Base-by-base conservation (phyloP, 129 eudicot species). In the Artemisia argyi region DNA sequence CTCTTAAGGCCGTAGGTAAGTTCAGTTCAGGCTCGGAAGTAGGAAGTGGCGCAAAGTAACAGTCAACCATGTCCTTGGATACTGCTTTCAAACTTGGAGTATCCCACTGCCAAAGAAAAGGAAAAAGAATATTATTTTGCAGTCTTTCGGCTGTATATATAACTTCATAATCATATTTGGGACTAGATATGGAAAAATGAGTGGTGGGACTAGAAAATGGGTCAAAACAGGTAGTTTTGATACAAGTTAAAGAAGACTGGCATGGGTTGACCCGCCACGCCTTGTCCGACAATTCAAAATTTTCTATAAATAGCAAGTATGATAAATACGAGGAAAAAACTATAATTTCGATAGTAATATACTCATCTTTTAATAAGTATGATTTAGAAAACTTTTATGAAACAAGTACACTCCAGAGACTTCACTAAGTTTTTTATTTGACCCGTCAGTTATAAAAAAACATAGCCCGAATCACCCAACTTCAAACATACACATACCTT, bases 11-110 rank as follows among this genome's bases (percentile, higher is more conserved):
- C 4, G 88, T 84, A 19, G 95, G 96, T 77, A 92, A 66, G 81
- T 89, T 76, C n/a, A 93, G 81, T 68, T 89, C 91, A 8, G 87
- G 83, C 63, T 86, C 94, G 3, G 48, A 15, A 71, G 73, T 83
- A n/a, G 82, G 75, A 52, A 92, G 87, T 3, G 88, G 92, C 0
- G 85, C 54, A 55, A 86, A 80, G 70, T 86, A 75, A 56, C 30
- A 55, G 72, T 80, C 94, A 48, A 92, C 96, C 97, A 92, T 92
- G 81, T 89, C 97, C 22, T 86, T 86, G 17, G 73, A 82, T 30
- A 93, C 96, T 1, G 84, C 90, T 76, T 77, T 82, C 73, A 93
- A 72, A 64, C 73, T 80, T 15, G 92, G 83, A 19, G 85, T 87
- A 61, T 84, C 84, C 98, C 98, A 93, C 98, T 93, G 86, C 47